phyloP scores from a whole-genome alignment of 257 asterid genomes.

The Solanum habrochaites region DNA sequence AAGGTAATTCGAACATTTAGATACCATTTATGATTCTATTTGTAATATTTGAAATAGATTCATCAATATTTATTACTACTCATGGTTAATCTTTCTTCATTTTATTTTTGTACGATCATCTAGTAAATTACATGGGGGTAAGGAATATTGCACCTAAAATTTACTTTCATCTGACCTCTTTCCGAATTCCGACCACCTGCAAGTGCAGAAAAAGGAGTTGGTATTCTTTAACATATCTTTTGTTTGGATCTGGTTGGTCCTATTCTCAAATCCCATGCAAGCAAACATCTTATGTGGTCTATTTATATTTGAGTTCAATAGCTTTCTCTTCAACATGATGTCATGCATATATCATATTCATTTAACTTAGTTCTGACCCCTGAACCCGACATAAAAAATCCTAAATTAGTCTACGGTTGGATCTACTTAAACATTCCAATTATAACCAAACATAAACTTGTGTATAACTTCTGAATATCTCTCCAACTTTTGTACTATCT shows the following conservation, averaged over 20 bases:
- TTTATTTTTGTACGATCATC: neutral
- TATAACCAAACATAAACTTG: neutral
- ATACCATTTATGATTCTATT: neutral
- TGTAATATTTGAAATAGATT: neutral
- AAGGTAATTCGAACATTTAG: slow-evolving; percentile 39
- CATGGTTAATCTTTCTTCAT: neutral
- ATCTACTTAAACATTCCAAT: neutral
- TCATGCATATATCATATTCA: neutral
- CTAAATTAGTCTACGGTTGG: neutral
- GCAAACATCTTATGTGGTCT: neutral
- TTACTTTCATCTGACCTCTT: neutral
- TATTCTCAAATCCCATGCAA: neutral
- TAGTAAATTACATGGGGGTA: neutral
- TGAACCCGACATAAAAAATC: neutral
- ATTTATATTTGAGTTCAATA: neutral
- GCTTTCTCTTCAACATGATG: neutral
- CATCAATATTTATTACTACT: neutral
- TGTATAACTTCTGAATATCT: neutral
- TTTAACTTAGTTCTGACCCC: neutral
- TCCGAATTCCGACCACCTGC: neutral
- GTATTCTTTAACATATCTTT: neutral
- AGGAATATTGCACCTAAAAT: neutral
- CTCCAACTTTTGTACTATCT: neutral
- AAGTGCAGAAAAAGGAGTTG: neutral
- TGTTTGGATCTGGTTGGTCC: neutral